A percentile compares a stretch with the other conserved stretches of the same genome.
These are phyloP conservation scores for Polychaeton citri DNA, from an alignment of 2,329 filamentous ascomycete species.

Conservation along the genomic window DNA sequence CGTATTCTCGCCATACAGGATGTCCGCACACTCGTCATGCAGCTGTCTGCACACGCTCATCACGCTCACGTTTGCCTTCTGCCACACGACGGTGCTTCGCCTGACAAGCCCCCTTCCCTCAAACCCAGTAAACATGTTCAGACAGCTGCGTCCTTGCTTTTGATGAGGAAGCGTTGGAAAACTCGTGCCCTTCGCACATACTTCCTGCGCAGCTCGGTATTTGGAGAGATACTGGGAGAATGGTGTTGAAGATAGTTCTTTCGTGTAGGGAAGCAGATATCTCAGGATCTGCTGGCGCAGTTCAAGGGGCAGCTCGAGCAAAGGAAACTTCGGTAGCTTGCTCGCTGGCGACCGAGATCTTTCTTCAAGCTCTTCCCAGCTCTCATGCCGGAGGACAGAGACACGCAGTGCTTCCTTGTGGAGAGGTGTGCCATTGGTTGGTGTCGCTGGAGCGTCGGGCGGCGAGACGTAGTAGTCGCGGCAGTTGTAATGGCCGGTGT, in stretches of 20 bases:
- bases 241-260: constrained; percentile 12
- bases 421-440: constrained; percentile 3
- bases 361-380: constrained; percentile 18
- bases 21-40: constrained; percentile 30
- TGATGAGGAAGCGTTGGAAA: constrained; percentile 4
- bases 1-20: constrained; percentile 33
- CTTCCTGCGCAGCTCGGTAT: constrained; percentile 18
- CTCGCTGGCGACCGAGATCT: constrained; percentile 18
- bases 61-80: constrained; percentile 26
- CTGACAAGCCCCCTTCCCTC: not conserved
- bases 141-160: not conserved
- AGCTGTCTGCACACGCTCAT: constrained; percentile 28
- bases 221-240: constrained; percentile 16
- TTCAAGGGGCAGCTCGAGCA: constrained; percentile 29
- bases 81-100: constrained; percentile 25
- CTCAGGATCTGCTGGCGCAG: constrained; percentile 29
- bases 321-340: constrained; percentile 16
- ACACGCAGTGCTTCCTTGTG: not conserved
- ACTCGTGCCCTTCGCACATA: constrained; percentile 13
- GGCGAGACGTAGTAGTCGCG: constrained; percentile 22
- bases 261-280: constrained; percentile 29
- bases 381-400: constrained; percentile 13
- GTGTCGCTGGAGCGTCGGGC: constrained; percentile 13
- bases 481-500: constrained; percentile 23
- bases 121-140: not conserved